Base-by-base conservation (phyloP, 345 rosid species). In the Populus pruinosa region DNA sequence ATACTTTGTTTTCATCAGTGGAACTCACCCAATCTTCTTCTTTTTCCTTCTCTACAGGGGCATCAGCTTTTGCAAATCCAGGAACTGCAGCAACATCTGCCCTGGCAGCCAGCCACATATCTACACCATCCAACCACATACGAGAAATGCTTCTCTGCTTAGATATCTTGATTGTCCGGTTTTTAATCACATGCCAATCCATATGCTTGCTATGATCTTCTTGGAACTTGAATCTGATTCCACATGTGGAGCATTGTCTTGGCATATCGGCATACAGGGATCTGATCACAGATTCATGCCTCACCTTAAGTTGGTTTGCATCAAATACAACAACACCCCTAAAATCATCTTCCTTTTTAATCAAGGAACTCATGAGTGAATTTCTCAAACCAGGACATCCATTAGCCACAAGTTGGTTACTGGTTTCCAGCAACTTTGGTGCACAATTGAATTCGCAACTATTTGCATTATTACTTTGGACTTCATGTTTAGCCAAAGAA, bases 111-210 rank as follows among this genome's bases (percentile, higher is more conserved):
- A 84, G 74, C 82, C 84, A 84, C 27, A 71, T 4, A n/a, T 76
- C 62, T 6, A 4, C 5, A 12, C 77, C 76, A 4, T 65, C 73
- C 14, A 70, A 83, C 85, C 85, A 83, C 3, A 17, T 70, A 0
- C 82, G 80, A 0, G 83, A 82, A 10, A 18, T 36, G 35, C 33
- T 50, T 5, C 10, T 9, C 63, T 56, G 63, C 29, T n/a, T 56
- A 3, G 29, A n/a, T 56, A 56, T 56, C 63, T 23, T n/a, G 63
- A 11, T 23, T 56, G 13, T 67, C 10, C 85, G 70, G 77, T 87
- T 87, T 82, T 80, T 87, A 75, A 36, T 78, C 13, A 79, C 84
- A 53, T 82, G 90, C 88, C 88, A 85, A 36, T 87, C 90, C 90
- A 87, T 85, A 12, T 85, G 88, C 0, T 53, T 81, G 3, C 85